Conservation (phyloP, 176 grass and related monocot species). For the Tuctoria greenei region DNA sequence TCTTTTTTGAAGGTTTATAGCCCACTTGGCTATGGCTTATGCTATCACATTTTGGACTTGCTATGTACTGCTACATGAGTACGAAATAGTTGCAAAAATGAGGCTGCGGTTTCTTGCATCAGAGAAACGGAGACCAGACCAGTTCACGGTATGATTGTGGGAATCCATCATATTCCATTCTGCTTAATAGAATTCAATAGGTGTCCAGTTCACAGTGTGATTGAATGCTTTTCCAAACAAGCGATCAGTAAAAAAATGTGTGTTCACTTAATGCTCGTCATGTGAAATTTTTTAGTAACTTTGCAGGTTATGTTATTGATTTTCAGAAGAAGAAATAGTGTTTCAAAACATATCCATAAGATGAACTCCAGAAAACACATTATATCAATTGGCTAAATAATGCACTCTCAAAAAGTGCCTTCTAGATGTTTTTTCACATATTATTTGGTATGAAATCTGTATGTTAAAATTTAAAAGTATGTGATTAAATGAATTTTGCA, state of each 20-base stretch:
- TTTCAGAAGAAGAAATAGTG: not conserved
- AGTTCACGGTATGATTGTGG: conserved; percentile 77
- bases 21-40: conserved; percentile 85
- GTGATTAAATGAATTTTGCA: conserved; percentile 13
- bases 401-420: too few relatives aligned
- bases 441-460: conserved; percentile 1
- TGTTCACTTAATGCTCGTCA: not conserved
- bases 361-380: not conserved
- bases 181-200: conserved; percentile 19
- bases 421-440: not conserved
- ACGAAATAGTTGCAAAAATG: conserved; percentile 82
- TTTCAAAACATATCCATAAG: not conserved
- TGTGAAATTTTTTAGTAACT: not conserved
- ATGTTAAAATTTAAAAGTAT: not conserved
- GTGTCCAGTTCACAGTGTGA: not conserved
- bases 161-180: conserved; percentile 14
- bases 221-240: conserved; percentile 4
- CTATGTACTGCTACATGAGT: conserved; percentile 81
- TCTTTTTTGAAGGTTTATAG: conserved; percentile 65
- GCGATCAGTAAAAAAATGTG: not conserved
- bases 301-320: conserved; percentile 3
- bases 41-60: conserved; percentile 98
- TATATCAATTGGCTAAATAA: not conserved
- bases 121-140: conserved; percentile 83
- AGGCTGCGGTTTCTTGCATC: conserved; percentile 88